These are phyloP conservation scores for Pseudopithomyces maydicus DNA, from an alignment of 2,329 filamentous ascomycete genomes.

Conservation along the genomic window DNA sequence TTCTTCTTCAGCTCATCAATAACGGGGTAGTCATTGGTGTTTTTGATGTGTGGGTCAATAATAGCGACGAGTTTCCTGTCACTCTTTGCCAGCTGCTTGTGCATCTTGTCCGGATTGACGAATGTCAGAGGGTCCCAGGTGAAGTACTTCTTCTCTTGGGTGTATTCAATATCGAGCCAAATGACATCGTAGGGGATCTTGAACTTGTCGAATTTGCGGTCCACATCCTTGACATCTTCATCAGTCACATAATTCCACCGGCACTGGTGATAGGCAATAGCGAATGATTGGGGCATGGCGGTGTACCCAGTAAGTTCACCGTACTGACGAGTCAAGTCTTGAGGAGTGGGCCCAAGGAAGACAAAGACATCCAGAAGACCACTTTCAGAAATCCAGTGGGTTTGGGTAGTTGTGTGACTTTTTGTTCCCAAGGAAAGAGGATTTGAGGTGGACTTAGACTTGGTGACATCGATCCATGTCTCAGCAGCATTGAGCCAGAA, in stretches of 20 bases:
- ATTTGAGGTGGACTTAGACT: constrained; percentile 74
- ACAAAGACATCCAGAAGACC: constrained; percentile 92
- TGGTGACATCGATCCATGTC: constrained; percentile 95
- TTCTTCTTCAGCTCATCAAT: constrained; percentile 83
- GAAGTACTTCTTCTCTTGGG: constrained; percentile 96
- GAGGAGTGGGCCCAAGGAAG: constrained; percentile 86
- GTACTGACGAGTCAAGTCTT: constrained; percentile 81
- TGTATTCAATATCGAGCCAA: constrained; percentile 98
- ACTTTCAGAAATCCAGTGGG: constrained; percentile 95
- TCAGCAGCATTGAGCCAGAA: constrained; percentile 98
- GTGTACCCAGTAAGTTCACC: constrained; percentile 90
- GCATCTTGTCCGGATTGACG: constrained; percentile 82
- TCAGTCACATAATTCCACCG: constrained; percentile 99
- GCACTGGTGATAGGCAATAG: constrained; percentile 94
- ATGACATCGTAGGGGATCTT: constrained; percentile 98
- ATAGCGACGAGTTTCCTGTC: constrained; percentile 91
- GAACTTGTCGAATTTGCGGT: constrained; percentile 93
- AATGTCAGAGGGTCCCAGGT: constrained; percentile 94
- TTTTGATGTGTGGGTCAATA: constrained; percentile 98
- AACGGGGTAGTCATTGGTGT: constrained; percentile 75
- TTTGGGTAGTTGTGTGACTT: constrained; percentile 77
- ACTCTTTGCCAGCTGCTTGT: constrained; percentile 81
- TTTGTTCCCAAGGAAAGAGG: constrained; percentile 74
- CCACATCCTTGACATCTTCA: constrained; percentile 95
- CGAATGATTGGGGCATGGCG: constrained; percentile 88